phyloP scores from a whole-genome alignment of 768 basidiomycete genomes.

The Omphalotus guepiniiformis region DNA sequence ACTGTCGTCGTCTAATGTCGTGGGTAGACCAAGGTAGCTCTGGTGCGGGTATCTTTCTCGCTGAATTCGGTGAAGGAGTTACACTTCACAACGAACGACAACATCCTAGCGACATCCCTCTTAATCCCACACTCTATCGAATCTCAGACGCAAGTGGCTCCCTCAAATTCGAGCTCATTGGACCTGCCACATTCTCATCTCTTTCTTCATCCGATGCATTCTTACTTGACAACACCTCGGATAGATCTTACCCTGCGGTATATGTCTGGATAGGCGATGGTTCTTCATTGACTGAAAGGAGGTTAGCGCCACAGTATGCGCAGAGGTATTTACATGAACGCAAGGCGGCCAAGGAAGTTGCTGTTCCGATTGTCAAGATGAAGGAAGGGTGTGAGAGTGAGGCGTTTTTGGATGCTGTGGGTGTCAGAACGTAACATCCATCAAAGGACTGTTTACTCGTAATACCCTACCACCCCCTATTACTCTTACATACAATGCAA shows the following conservation, averaged over 20 bases:
- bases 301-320: conserved; percentile 53
- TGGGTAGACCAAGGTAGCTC: conserved; percentile 46
- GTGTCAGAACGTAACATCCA: no score
- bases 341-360: conserved; percentile 19
- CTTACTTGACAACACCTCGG: conserved; percentile 41
- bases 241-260: conserved; percentile 34
- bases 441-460: no score
- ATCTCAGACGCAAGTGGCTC: conserved; percentile 44
- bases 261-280: conserved; percentile 57
- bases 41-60: conserved; percentile 44
- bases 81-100: conserved; percentile 12
- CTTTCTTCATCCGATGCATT: conserved; percentile 49
- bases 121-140: conserved; percentile 29
- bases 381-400: conserved; percentile 49
- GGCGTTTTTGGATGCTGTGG: conserved; percentile 36
- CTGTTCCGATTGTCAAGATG: conserved; percentile 48
- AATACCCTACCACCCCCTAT: no score
- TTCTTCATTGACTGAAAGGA: conserved; percentile 42
- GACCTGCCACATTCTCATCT: conserved; percentile 23
- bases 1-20: not conserved
- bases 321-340: conserved; percentile 47
- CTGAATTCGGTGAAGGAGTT: conserved; percentile 37
- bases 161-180: conserved; percentile 32
- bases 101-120: conserved; percentile 1
- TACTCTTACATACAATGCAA: no score